A percentile compares a stretch with the other conserved stretches of the same genome.
Conservation (phyloP, 345 rosid species). For the Melaleuca alternifolia region DNA sequence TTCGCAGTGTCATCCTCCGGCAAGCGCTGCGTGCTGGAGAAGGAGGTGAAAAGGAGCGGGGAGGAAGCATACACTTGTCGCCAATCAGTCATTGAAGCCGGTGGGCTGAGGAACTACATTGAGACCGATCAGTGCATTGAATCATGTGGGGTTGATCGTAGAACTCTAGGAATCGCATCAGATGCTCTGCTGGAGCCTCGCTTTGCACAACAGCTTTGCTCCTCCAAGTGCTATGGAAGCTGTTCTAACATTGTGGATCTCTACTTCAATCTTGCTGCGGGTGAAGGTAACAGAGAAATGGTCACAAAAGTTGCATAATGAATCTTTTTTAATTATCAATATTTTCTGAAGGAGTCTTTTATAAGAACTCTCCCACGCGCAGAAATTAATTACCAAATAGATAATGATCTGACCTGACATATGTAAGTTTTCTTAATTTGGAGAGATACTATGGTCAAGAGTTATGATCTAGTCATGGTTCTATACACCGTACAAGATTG, state of each 20-base stretch:
- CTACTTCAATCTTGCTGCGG: slow-evolving; percentile 82
- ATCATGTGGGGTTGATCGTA: slow-evolving; percentile 69
- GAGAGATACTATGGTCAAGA: not conserved
- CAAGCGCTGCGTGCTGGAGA: slow-evolving; percentile 78
- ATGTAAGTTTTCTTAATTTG: not conserved
- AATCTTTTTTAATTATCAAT: not conserved
- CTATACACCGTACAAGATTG: not conserved
- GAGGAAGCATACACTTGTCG: slow-evolving; percentile 45
- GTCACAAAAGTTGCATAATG: not conserved
- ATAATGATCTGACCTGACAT: not conserved
- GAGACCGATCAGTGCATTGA: slow-evolving; percentile 63
- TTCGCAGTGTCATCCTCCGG: slow-evolving; percentile 67
- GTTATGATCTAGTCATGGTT: not conserved
- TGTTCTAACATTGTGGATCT: slow-evolving; percentile 84
- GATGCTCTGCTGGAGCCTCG: slow-evolving; percentile 65
- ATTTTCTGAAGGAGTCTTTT: not conserved
- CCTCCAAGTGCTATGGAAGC: slow-evolving; percentile 52
- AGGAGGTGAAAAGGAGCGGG: slow-evolving; percentile 48
- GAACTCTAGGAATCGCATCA: slow-evolving; percentile 71
- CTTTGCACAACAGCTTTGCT: slow-evolving; percentile 59
- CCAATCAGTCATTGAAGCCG: slow-evolving; percentile 61
- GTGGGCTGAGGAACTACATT: slow-evolving; percentile 40
- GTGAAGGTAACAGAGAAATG: slow-evolving; percentile 53
- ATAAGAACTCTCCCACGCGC: not conserved
- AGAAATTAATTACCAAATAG: not conserved